A percentile compares a stretch with the other conserved stretches of the same genome.
Conservation (phyloP, 129 eudicot species). For the Sambucus nigra region DNA sequence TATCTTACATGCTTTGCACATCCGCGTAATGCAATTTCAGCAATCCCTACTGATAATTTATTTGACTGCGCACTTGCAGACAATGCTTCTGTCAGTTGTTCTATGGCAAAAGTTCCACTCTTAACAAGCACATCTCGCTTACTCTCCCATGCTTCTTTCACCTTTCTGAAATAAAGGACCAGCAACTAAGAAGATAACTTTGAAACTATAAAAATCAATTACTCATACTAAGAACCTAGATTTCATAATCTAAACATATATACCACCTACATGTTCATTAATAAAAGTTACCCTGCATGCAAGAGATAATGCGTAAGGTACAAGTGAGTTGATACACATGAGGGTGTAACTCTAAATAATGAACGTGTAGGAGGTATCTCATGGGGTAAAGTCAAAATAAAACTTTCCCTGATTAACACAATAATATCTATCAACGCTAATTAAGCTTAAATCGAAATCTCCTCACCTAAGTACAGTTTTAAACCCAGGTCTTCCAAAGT, state of each 20-base stretch:
- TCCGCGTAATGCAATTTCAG: conserved; percentile 37
- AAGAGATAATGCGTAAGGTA: too few relatives aligned
- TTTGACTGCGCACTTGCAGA: conserved; percentile 42
- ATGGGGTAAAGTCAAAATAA: too few relatives aligned
- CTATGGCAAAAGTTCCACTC: conserved; percentile 84
- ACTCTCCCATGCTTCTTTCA: conserved; percentile 90
- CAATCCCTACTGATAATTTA: conserved; percentile 52
- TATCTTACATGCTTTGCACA: conserved; percentile 71
- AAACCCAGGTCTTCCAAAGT: conserved; percentile 83
- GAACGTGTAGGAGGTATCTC: too few relatives aligned
- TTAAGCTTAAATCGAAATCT: background rate
- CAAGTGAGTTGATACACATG: too few relatives aligned
- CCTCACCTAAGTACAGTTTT: conserved; percentile 76
- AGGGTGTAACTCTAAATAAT: too few relatives aligned
- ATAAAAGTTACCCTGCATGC: too few relatives aligned
- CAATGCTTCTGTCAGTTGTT: conserved; percentile 80
- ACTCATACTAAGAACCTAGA: background rate
- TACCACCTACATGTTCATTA: too few relatives aligned
- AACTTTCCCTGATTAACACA: too few relatives aligned
- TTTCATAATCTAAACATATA: background rate
- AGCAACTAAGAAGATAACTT: background rate
- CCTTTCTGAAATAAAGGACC: conserved; percentile 42
- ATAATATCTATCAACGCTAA: background rate
- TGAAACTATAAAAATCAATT: background rate
- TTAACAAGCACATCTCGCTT: conserved; percentile 54